Conservation (phyloP, 208 protist species). For the Acanthamoeba pearcei region DNA sequence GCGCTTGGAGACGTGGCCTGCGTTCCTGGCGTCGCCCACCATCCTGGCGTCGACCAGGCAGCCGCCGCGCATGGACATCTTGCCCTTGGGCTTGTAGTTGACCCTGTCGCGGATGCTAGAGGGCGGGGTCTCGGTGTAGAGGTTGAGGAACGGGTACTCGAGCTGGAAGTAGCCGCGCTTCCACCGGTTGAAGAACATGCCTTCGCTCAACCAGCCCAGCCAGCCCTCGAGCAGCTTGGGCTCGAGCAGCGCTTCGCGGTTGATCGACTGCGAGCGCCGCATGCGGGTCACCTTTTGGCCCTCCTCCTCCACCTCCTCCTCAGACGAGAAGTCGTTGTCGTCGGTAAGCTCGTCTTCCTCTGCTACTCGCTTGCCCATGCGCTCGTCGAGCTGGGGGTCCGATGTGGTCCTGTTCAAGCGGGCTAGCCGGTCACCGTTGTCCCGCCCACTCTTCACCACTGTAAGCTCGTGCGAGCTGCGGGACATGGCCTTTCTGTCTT, state of each 20-base stretch:
- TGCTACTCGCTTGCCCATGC: neutral
- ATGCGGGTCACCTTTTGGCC: neutral
- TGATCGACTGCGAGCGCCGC: constrained; percentile 22
- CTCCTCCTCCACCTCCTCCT: constrained; percentile 49
- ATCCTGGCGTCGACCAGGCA: constrained; percentile 10
- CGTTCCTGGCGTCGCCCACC: neutral
- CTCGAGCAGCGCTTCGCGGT: neutral
- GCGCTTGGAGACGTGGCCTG: neutral
- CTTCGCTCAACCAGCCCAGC: constrained; percentile 17
- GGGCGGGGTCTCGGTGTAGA: neutral
- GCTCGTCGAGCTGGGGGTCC: neutral
- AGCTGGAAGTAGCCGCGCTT: constrained; percentile 42
- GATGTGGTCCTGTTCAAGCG: neutral
- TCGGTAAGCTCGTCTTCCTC: neutral
- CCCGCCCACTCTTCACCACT: too few relatives aligned
- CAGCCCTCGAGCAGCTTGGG: constrained; percentile 44
- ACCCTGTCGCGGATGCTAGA: neutral
- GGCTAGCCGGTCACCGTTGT: too few relatives aligned
- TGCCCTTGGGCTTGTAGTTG: constrained; percentile 6
- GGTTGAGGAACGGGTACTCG: constrained; percentile 54
- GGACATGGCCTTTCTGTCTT: neutral
- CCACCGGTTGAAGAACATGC: constrained; percentile 48
- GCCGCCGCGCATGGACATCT: constrained; percentile 21
- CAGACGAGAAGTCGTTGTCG: constrained; percentile 59
- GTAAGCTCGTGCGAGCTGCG: neutral